Percentiles rank a stretch among this genome's conserved stretches.
Conservation (phyloP, 805 yeast species). For the Yarrowia sp. region DNA sequence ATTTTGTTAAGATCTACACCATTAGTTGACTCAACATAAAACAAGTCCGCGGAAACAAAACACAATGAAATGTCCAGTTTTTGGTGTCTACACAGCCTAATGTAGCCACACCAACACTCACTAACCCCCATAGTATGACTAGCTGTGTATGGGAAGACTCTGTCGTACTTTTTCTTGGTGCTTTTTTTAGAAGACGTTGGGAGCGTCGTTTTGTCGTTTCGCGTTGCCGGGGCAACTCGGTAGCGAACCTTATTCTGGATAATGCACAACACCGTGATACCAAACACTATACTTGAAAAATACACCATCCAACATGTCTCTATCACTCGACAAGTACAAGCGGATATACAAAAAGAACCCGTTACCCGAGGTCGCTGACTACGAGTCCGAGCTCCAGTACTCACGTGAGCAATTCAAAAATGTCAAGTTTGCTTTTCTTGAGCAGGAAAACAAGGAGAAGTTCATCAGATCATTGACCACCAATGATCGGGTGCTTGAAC, state of each 20-base stretch:
- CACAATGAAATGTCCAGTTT: too few relatives aligned
- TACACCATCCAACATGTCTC: neutral
- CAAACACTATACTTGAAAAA: too few relatives aligned
- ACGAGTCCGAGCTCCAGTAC: conserved; percentile 28
- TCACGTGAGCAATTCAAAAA: conserved; percentile 45
- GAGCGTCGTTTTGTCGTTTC: too few relatives aligned
- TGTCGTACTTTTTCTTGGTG: too few relatives aligned
- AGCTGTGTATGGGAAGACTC: too few relatives aligned
- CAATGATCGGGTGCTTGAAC: conserved; percentile 14
- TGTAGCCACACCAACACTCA: too few relatives aligned
- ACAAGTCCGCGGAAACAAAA: too few relatives aligned
- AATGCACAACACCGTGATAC: neutral
- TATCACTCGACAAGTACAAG: conserved; percentile 14
- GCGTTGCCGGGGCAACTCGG: neutral
- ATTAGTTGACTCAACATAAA: too few relatives aligned
- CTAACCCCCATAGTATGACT: too few relatives aligned
- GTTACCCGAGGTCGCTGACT: neutral
- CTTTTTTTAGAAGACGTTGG: too few relatives aligned
- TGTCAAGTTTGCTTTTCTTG: conserved; percentile 62
- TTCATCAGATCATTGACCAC: conserved; percentile 47
- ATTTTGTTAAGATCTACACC: too few relatives aligned
- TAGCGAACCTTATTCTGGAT: neutral
- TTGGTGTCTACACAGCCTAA: too few relatives aligned
- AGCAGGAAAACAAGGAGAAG: conserved; percentile 69
- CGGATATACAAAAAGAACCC: conserved; percentile 6